Base-by-base conservation (phyloP, 768 basidiomycete genomes). In the Mycena metata region DNA sequence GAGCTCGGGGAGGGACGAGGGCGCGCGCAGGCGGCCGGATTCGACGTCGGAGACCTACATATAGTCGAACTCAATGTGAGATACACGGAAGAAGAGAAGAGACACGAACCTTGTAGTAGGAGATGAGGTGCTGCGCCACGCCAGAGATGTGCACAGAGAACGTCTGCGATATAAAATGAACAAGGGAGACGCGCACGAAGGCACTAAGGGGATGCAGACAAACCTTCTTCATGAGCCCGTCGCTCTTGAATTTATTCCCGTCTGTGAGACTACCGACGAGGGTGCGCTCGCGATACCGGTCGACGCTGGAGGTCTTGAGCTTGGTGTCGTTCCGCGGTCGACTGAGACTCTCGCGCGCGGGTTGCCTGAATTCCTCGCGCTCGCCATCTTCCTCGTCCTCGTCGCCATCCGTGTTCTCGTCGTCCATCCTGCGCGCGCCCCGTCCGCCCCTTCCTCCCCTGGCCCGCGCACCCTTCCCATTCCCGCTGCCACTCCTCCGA, bases 141-240 rank as follows among this genome's bases (percentile, higher is more conserved):
- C 94, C 94, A 62, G 85, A 86, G 66, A 96, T 95, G 23, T 90
- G 90, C 63, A 98, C 83, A 13, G 96, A 97, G 78, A 98, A 96
- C 11, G 96, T 97, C 96, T 97, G 77, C 33, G 16, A 39, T 17
- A 52, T 10, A 39, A 15, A 24, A 46, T 33, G 33, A 12, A 12
- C 12, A 21, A 21, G 16, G 12, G 45, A 17, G 30, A 26, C 26
- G 33, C 41, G 3, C 10, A 39, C 33, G 30, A 23, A 41, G 16
- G 51, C 57, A 45, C n/a, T n/a, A n/a, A n/a, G n/a, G 35, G 41
- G 42, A 49, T 35, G 57, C 60, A 42, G 43, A 79, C 88, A 72
- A 50, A 96, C 97, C 89, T 98, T 98, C 85, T 99, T 99, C 90
- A 98, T 95, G 78, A 99, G 87, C 9, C 97, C 97, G 64, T 95